Evolutionary conservation across 164 flowering plant genomes (phyloP).

Genomic region (Sextonia rubra): DNA sequence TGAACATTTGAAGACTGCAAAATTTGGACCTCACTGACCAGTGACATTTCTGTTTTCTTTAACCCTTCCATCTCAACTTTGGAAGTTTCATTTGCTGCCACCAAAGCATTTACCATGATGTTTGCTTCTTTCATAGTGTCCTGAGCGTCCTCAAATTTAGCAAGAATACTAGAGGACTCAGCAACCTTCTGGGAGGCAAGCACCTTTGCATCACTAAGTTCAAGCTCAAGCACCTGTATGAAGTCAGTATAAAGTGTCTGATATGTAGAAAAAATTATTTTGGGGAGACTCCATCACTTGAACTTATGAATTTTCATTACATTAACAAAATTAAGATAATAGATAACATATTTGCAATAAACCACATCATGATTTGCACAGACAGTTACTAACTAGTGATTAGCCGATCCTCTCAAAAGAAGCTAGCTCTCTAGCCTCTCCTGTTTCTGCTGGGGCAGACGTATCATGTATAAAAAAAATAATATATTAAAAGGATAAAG

Average conservation of each 20-base stretch:
- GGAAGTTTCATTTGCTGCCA: slow-evolving; percentile 67
- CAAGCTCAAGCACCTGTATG: slow-evolving; percentile 52
- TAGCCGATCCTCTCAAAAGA: background rate
- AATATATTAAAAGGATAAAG: too few species aligned
- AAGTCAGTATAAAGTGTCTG: background rate
- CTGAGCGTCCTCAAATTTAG: slow-evolving; percentile 80
- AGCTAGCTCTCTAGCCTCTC: background rate
- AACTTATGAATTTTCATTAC: background rate
- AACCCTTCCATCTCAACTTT: slow-evolving; percentile 52
- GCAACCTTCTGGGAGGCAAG: slow-evolving; percentile 54
- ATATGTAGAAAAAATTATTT: background rate
- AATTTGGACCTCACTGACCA: slow-evolving; percentile 38
- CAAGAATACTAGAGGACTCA: slow-evolving; percentile 60
- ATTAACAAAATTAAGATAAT: background rate
- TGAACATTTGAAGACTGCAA: slow-evolving; percentile 37
- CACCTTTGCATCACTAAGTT: slow-evolving; percentile 55
- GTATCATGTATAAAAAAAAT: too few species aligned
- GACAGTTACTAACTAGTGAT: background rate
- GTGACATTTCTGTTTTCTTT: slow-evolving; percentile 28
- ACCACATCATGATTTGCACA: background rate
- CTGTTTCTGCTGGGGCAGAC: too few species aligned
- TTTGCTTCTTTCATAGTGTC: slow-evolving; percentile 79
- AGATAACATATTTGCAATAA: too few species aligned
- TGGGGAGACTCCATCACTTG: background rate
- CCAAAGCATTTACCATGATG: slow-evolving; percentile 61